phyloP scores from a whole-genome alignment of 2,329 filamentous ascomycete genomes.

The Dothistroma pini region DNA sequence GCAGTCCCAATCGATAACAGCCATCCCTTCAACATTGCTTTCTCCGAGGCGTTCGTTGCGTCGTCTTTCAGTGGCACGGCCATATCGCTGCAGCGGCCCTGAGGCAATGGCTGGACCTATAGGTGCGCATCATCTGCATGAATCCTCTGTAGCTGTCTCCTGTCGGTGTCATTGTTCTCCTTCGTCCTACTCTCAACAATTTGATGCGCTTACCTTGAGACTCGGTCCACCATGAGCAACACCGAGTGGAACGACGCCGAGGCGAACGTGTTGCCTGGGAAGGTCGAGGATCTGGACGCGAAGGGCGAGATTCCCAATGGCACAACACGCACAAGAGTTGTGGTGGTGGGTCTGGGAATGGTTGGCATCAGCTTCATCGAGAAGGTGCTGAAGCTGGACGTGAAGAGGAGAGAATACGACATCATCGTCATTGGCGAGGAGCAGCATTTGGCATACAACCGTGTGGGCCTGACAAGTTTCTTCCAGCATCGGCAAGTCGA shows the following conservation, averaged over 20 bases:
- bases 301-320: conserved; percentile 35
- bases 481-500: conserved; percentile 83
- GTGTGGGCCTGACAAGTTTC: conserved; percentile 83
- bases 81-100: neutral
- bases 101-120: neutral
- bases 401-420: conserved; percentile 69
- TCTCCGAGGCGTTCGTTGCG: neutral
- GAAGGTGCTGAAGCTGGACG: conserved; percentile 82
- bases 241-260: conserved; percentile 46
- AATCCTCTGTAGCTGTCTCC: neutral
- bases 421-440: conserved; percentile 86
- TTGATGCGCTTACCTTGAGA: neutral
- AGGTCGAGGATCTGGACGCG: conserved; percentile 37
- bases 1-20: neutral
- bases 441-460: conserved; percentile 82
- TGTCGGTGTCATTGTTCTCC: conserved; percentile 7
- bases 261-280: conserved; percentile 45
- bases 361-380: conserved; percentile 63
- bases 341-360: conserved; percentile 88
- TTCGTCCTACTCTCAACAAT: neutral
- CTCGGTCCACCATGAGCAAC: conserved; percentile 38
- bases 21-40: neutral
- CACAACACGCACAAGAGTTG: conserved; percentile 60
- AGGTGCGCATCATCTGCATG: neutral
- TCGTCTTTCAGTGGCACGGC: neutral